phyloP scores from a whole-genome alignment of 2,329 filamentous ascomycete species.

The Bipolaris oryzae region DNA sequence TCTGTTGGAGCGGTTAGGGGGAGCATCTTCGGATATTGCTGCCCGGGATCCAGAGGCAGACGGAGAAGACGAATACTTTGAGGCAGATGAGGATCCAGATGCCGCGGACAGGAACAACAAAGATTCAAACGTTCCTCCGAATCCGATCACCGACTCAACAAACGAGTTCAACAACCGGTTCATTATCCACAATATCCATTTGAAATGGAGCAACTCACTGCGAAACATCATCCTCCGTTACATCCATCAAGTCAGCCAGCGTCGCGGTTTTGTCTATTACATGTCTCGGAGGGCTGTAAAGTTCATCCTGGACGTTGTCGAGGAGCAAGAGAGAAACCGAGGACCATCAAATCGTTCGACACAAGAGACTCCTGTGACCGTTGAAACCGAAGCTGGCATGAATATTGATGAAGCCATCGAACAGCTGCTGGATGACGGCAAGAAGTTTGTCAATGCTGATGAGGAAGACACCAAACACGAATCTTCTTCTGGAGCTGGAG shows the following conservation, averaged over 20 bases:
- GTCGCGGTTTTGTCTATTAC: conserved; percentile 96
- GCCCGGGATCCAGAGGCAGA: conserved; percentile 52
- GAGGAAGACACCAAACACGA: conserved; percentile 53
- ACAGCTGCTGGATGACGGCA: conserved; percentile 82
- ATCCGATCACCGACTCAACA: conserved; percentile 77
- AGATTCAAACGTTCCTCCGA: conserved; percentile 63
- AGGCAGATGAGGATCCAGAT: conserved; percentile 61
- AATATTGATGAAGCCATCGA: conserved; percentile 85
- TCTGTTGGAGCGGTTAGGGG: conserved; percentile 60
- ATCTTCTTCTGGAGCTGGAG: neutral
- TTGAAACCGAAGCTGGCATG: conserved; percentile 63
- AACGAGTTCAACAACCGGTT: conserved; percentile 98
- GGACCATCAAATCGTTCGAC: conserved; percentile 36
- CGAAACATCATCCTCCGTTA: conserved; percentile 97
- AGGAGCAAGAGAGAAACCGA: conserved; percentile 79
- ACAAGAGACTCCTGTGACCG: conserved; percentile 43
- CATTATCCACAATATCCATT: conserved; percentile 94
- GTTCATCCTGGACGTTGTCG: conserved; percentile 96
- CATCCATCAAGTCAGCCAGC: conserved; percentile 94
- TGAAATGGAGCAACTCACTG: conserved; percentile 98
- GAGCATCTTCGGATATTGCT: conserved; percentile 63
- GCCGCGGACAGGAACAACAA: conserved; percentile 52
- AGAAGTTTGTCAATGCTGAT: conserved; percentile 78
- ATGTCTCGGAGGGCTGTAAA: conserved; percentile 94
- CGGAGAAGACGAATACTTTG: conserved; percentile 53